Evolutionary conservation across 179 eudicot genomes (phyloP).

Genomic region (Silene vulgaris): DNA sequence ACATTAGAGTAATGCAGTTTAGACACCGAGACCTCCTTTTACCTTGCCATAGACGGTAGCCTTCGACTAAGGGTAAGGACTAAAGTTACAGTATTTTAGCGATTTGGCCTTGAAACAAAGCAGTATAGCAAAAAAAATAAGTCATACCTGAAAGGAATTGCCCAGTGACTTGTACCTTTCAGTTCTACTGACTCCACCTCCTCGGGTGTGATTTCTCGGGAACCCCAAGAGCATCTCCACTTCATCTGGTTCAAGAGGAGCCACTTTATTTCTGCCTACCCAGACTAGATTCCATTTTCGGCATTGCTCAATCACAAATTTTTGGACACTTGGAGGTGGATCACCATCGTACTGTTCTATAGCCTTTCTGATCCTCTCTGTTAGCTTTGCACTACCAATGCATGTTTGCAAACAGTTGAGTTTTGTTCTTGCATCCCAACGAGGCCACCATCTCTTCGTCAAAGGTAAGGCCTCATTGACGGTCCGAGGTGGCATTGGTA

Average conservation of each 20-base stretch:
- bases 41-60: background rate
- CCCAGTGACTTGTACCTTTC: slow-evolving; percentile 63
- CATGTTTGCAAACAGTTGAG: slow-evolving; percentile 61
- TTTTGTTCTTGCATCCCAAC: slow-evolving; percentile 53
- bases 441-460: slow-evolving; percentile 67
- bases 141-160: slow-evolving; percentile 65
- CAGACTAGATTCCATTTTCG: slow-evolving; percentile 69
- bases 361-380: slow-evolving; percentile 42
- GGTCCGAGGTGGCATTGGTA: slow-evolving; percentile 61
- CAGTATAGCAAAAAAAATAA: background rate
- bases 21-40: no score
- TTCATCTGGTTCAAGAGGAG: slow-evolving; percentile 64
- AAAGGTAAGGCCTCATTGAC: slow-evolving; percentile 59
- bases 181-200: slow-evolving; percentile 44
- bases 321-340: slow-evolving; percentile 45
- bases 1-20: no score
- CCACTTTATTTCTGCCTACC: slow-evolving; percentile 63
- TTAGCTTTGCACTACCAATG: slow-evolving; percentile 47
- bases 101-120: slow-evolving; percentile 5
- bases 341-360: slow-evolving; percentile 34
- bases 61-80: background rate
- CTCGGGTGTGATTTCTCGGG: slow-evolving; percentile 62
- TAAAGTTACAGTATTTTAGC: background rate
- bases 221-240: slow-evolving; percentile 62
- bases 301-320: slow-evolving; percentile 35